Base-by-base conservation (phyloP, 352 stramenopile species). In the Phytophthora litchii region DNA sequence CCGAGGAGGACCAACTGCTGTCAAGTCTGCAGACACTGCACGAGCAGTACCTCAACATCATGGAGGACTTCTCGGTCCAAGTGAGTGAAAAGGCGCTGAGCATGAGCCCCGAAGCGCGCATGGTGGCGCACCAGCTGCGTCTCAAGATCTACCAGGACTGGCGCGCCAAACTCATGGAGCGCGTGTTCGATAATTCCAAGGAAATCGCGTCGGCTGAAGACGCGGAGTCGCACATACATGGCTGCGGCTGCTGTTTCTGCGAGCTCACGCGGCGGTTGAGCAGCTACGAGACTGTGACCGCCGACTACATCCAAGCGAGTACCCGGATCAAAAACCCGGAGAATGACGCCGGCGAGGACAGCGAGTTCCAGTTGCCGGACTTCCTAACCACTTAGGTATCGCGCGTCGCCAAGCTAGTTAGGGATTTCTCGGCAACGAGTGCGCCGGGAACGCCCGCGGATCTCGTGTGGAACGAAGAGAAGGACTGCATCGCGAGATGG, bases 91-190 rank as follows among this genome's bases (percentile, higher is more conserved):
- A 88, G 36, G 80, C 81, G 47, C 60, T 93, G 54, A 87, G 61
- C 29, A 86, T 90, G 76, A 88, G 79, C 36, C 84, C 84, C 13
- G 84, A 93, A 55, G 81, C 84, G 31, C 81, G 84, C 40, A 71
- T 90, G n/a, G 67, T 83, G 38, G 83, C 78, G 16, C 82, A 93
- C 66, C 70, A 93, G 48, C 62, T 93, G 34, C 82, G 83, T 17
- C 52, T 90, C 47, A 78, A 82, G 56, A 91, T 93, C 54, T 93
- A 93, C 64, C 83, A 92, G 61, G 82, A 93, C 58, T 93, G 84
- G 84, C 82, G 82, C 47, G 77, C 82, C 13, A 76, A 76, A 43
- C 72, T 91, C 35, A 89, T 86, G 76, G 79, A 89, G 59, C 68
- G 76, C 43, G 80, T 87, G 46, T 88, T 89, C 40, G 64, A 83